Conservation (phyloP, 139 green algal species). For the Zygnema circumcarinatum region DNA sequence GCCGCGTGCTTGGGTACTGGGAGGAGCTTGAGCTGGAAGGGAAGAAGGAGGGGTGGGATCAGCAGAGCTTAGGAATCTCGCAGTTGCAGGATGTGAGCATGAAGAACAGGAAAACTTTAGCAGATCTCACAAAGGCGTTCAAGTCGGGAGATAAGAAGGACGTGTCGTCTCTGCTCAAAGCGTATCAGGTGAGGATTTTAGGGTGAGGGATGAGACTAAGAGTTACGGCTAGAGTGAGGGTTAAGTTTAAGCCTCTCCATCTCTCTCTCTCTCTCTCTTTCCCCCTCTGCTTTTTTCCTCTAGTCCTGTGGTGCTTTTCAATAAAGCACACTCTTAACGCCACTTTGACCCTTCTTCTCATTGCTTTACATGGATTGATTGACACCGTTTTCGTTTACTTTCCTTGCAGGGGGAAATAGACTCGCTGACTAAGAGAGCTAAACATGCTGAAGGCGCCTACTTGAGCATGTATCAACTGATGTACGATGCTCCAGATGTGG, state of each 20-base stretch:
- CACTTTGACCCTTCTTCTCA: too few species aligned
- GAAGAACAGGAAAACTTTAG: slow-evolving; percentile 65
- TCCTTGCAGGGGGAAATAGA: slow-evolving; percentile 53
- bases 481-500: slow-evolving; percentile 91
- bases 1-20: slow-evolving; percentile 42
- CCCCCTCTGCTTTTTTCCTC: background rate
- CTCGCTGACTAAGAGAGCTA: slow-evolving; percentile 65
- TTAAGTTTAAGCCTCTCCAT: background rate
- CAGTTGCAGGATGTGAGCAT: slow-evolving; percentile 79
- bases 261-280: background rate
- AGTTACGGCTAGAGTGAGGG: background rate
- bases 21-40: slow-evolving; percentile 76
- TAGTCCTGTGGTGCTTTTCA: background rate
- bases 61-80: slow-evolving; percentile 77
- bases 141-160: slow-evolving; percentile 37
- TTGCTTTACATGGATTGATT: too few species aligned
- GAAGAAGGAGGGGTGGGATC: slow-evolving; percentile 76
- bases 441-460: slow-evolving; percentile 75
- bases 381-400: too few species aligned
- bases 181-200: slow-evolving; percentile 85
- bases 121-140: slow-evolving; percentile 69
- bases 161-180: slow-evolving; percentile 77
- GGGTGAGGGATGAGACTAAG: slow-evolving; percentile 52
- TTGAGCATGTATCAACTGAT: slow-evolving; percentile 87
- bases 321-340: too few species aligned